A percentile compares a stretch with the other conserved stretches of the same genome.
These are phyloP conservation scores for Ploettnerulaceae sp. DNA, from an alignment of 2,329 filamentous ascomycete genomes.

Conservation along the genomic window DNA sequence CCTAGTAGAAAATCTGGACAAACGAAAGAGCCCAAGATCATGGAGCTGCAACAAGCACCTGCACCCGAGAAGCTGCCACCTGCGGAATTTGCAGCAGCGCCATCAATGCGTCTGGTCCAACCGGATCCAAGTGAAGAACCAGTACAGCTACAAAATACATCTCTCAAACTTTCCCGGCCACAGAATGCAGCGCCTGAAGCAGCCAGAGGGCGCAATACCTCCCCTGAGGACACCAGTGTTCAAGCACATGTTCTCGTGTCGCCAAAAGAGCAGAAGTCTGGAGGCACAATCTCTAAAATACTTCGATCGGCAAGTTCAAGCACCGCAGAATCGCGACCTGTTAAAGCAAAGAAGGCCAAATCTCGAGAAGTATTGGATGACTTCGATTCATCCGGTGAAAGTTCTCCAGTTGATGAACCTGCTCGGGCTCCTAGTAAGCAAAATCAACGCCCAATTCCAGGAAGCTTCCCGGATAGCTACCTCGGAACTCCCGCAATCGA, in stretches of 20 bases:
- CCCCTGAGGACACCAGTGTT: constrained; percentile 35
- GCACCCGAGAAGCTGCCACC: constrained; percentile 27
- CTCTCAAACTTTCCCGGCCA: constrained; percentile 36
- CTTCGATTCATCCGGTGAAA: constrained; percentile 49
- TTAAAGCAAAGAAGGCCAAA: constrained; percentile 55
- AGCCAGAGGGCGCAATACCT: constrained; percentile 24
- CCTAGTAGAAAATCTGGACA: constrained; percentile 24
- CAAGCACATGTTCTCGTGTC: constrained; percentile 36
- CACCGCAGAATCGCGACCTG: constrained; percentile 45
- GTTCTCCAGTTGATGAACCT: constrained; percentile 34
- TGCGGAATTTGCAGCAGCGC: constrained; percentile 25
- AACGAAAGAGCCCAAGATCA: constrained; percentile 21
- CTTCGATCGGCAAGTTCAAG: constrained; percentile 38
- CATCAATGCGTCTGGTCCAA: constrained; percentile 32
- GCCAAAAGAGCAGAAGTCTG: constrained; percentile 40
- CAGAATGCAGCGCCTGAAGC: constrained; percentile 37
- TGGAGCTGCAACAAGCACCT: constrained; percentile 26
- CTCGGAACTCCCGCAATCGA: constrained; percentile 30
- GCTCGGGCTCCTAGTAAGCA: constrained; percentile 23
- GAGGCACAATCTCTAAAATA: constrained; percentile 40
- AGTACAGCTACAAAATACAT: constrained; percentile 31
- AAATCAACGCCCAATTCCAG: constrained; percentile 31
- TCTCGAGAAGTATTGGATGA: constrained; percentile 65
- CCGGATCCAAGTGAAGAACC: constrained; percentile 23
- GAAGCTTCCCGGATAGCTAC: constrained; percentile 35